Conservation (phyloP, 805 yeast genomes). For the Candida tallmaniae region DNA sequence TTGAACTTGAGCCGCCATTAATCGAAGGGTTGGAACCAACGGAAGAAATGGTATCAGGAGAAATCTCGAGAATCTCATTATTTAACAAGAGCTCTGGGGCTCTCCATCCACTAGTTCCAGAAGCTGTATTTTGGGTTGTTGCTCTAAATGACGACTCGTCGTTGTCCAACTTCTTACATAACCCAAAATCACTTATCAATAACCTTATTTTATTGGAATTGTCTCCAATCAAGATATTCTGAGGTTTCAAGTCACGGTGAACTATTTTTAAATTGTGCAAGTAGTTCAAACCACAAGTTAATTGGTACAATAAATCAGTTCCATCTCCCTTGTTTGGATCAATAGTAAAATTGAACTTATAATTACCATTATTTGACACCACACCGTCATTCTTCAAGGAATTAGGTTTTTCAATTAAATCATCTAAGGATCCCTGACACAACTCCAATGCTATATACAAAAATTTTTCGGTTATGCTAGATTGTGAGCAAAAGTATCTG, state of each 20-base stretch:
- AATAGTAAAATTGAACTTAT: constrained; percentile 8
- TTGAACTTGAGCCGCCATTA: constrained; percentile 14
- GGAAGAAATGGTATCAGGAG: constrained; percentile 34
- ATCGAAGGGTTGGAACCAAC: constrained; percentile 13
- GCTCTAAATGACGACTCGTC: constrained; percentile 94
- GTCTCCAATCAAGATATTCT: constrained; percentile 80
- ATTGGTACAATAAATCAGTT: constrained; percentile 60
- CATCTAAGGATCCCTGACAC: constrained; percentile 86
- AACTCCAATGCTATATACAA: constrained; percentile 89
- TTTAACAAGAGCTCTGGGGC: constrained; percentile 79
- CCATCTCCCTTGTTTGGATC: constrained; percentile 18
- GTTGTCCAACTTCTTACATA: constrained; percentile 85
- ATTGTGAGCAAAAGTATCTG: constrained; percentile 89
- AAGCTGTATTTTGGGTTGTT: constrained; percentile 84
- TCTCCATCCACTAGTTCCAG: constrained; percentile 96
- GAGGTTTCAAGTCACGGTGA: constrained; percentile 93
- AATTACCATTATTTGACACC: constrained; percentile 9
- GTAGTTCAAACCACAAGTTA: constrained; percentile 81
- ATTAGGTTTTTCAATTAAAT: constrained; percentile 59
- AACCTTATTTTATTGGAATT: constrained; percentile 45
- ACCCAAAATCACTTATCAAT: constrained; percentile 91
- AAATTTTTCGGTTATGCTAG: constrained; percentile 66
- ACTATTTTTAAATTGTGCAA: constrained; percentile 87
- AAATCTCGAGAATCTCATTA: constrained; percentile 33
- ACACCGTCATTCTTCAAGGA: constrained; percentile 29